phyloP scores from a whole-genome alignment of 495 filamentous ascomycete species.

The Barbatosphaeria neglecta region DNA sequence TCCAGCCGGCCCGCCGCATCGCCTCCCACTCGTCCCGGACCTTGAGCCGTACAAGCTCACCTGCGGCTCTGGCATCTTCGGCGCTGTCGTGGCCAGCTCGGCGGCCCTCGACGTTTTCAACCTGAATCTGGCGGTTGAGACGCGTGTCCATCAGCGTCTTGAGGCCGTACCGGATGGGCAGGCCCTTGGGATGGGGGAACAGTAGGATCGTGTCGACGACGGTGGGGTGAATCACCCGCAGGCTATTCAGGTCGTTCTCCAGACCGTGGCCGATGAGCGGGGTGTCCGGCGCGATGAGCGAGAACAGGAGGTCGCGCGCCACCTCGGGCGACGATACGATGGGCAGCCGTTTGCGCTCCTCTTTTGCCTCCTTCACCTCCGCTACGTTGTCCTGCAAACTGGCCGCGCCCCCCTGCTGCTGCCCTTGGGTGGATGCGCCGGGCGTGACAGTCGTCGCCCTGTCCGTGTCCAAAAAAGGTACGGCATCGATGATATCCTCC shows the following conservation, averaged over 20 bases:
- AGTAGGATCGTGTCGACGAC: conserved; percentile 81
- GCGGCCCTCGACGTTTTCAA: conserved; percentile 40
- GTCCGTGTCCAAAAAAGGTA: conserved; percentile 35
- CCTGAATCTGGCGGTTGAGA: conserved; percentile 68
- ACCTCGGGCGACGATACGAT: conserved; percentile 58
- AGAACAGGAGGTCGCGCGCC: conserved; percentile 64
- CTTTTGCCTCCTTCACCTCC: too few relatives aligned
- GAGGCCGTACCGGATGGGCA: conserved; percentile 67
- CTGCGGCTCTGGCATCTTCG: conserved; percentile 81
- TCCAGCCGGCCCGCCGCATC: conserved; percentile 56
- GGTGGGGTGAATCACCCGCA: conserved; percentile 70
- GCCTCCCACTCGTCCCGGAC: conserved; percentile 53
- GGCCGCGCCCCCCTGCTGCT: too few relatives aligned
- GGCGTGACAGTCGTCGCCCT: conserved; percentile 3
- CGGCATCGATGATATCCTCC: conserved; percentile 58
- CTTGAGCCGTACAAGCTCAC: conserved; percentile 64
- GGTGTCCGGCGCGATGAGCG: conserved; percentile 56
- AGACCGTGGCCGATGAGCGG: conserved; percentile 86
- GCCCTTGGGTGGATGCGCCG: too few relatives aligned
- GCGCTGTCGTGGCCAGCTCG: conserved; percentile 68
- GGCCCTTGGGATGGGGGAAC: conserved; percentile 61
- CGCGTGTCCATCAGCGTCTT: conserved; percentile 51
- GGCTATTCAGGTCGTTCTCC: conserved; percentile 83
- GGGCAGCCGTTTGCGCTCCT: conserved; percentile 31
- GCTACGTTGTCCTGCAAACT: too few relatives aligned